Conservation (phyloP, 139 green algal species). For the Micractinium sp. region DNA sequence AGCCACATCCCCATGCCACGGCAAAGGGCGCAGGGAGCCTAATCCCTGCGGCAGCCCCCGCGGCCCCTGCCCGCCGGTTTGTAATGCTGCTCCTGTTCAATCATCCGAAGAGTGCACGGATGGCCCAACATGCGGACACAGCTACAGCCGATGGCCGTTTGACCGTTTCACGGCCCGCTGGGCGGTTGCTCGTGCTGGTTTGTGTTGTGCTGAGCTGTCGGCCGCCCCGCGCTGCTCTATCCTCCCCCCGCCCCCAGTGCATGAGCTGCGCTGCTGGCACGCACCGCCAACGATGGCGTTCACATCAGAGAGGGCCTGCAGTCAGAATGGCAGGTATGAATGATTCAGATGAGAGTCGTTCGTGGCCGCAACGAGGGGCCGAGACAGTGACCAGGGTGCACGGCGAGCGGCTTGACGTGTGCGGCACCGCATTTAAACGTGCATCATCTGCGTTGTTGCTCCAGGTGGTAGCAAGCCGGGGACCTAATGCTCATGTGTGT, state of each 20-base stretch:
- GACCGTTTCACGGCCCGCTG: too few species aligned
- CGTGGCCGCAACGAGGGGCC: neutral
- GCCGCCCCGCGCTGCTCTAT: neutral
- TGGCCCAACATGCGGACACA: too few species aligned
- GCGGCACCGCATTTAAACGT: too few species aligned
- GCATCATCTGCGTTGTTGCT: too few species aligned
- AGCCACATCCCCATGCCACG: neutral
- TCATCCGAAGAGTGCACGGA: neutral
- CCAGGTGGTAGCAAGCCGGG: too few species aligned
- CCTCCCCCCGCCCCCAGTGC: neutral
- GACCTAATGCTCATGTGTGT: too few species aligned
- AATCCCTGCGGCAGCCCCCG: neutral
- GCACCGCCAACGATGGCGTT: slow-evolving; percentile 50
- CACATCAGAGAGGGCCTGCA: slow-evolving; percentile 37
- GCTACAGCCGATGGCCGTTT: too few species aligned
- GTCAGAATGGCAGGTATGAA: too few species aligned
- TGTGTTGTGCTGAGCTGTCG: neutral
- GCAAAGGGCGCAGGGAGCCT: neutral
- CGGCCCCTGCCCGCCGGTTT: neutral
- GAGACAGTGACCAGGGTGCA: too few species aligned
- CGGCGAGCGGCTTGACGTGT: too few species aligned
- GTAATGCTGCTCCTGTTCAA: neutral
- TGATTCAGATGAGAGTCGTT: neutral
- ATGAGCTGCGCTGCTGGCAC: neutral
- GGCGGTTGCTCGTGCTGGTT: too few species aligned